Conservation (phyloP, 768 basidiomycete species). For the Xanthoconium stramineum region DNA sequence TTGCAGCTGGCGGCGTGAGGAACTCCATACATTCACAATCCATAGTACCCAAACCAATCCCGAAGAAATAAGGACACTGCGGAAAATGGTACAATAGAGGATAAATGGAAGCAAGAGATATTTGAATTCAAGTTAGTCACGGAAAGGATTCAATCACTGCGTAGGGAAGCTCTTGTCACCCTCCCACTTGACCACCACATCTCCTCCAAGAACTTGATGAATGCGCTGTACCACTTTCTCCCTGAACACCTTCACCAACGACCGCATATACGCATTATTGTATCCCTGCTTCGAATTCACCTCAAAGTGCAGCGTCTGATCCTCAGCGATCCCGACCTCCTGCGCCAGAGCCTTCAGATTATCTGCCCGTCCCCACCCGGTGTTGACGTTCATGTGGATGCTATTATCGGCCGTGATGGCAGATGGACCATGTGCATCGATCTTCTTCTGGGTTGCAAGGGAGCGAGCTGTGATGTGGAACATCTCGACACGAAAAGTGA, state of each 20-base stretch:
- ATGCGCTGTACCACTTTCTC: background rate
- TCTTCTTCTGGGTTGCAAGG: background rate
- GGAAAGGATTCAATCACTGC: background rate
- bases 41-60: too few relatives aligned
- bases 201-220: background rate
- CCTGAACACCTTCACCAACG: background rate
- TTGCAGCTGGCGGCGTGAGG: too few relatives aligned
- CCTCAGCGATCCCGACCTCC: background rate
- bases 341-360: slow-evolving; percentile 5
- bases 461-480: slow-evolving; percentile 7
- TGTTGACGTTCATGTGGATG: slow-evolving; percentile 5
- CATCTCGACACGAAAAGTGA: background rate
- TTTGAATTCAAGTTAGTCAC: too few relatives aligned
- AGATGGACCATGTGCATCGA: slow-evolving; percentile 1
- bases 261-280: background rate
- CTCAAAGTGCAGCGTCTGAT: slow-evolving; percentile 1
- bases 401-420: slow-evolving; percentile 5
- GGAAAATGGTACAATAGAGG: too few relatives aligned
- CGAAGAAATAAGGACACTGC: too few relatives aligned
- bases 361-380: slow-evolving; percentile 1
- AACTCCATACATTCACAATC: too few relatives aligned
- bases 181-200: slow-evolving; percentile 1
- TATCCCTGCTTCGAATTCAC: slow-evolving; percentile 2
- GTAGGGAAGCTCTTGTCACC: slow-evolving; percentile 11
- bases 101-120: too few relatives aligned